Evolutionary conservation across 306 rosid genomes (phyloP).

Genomic region (Cucumis sativus): DNA sequence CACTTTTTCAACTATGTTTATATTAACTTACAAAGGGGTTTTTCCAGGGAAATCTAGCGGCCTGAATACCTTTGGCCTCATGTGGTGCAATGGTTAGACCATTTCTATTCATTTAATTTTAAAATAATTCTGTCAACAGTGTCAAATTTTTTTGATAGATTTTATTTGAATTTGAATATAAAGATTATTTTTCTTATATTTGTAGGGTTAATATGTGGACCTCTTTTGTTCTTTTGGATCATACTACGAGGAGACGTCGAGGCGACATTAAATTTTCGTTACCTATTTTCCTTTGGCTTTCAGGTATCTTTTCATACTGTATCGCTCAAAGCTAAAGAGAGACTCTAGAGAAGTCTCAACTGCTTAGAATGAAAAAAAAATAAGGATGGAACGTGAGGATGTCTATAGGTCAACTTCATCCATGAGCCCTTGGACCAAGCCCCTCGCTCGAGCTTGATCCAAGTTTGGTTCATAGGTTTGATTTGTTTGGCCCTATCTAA

Average conservation of each 20-base stretch:
- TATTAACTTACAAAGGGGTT: too few relatives aligned
- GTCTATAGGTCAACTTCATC: too few relatives aligned
- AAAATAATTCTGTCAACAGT: background rate
- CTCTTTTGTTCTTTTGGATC: slow-evolving; percentile 56
- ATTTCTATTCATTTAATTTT: background rate
- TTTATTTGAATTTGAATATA: background rate
- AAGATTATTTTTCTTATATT: slow-evolving; percentile 11
- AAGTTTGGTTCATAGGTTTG: too few relatives aligned
- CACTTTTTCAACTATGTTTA: too few relatives aligned
- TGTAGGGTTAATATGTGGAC: slow-evolving; percentile 54
- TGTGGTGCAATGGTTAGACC: slow-evolving; percentile 81
- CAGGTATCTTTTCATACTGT: slow-evolving; percentile 29
- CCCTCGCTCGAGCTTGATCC: too few relatives aligned
- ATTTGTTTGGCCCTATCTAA: too few relatives aligned
- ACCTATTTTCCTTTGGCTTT: slow-evolving; percentile 44
- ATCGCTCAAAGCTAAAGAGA: background rate
- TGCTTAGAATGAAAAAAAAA: too few relatives aligned
- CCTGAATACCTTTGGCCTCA: slow-evolving; percentile 60
- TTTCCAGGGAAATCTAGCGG: slow-evolving; percentile 61
- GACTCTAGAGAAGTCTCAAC: too few relatives aligned
- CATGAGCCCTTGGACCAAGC: too few relatives aligned
- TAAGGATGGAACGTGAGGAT: too few relatives aligned
- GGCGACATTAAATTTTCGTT: slow-evolving; percentile 36
- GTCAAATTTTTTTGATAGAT: too few relatives aligned
- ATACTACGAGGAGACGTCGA: slow-evolving; percentile 41